Base-by-base conservation (phyloP, 306 rosid genomes). In the Castanospermum australe region DNA sequence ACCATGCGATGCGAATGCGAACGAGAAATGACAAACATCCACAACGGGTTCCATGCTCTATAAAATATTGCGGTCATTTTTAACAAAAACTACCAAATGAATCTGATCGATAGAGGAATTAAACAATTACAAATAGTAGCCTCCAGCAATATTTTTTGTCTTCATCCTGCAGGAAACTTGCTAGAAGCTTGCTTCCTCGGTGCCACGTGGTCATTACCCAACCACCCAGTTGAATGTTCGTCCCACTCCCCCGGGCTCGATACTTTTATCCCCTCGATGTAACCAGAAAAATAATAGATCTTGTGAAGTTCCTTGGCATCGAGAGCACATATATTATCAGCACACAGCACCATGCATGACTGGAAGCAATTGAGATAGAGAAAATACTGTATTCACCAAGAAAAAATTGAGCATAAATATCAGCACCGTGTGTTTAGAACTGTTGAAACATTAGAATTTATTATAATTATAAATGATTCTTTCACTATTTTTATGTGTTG, bases 201-300 rank as follows among this genome's bases (percentile, higher is more conserved):
- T 55, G 18, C 8, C 2, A 35, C 4, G 2, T 0, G 6, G 61
- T 22, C 9, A 5, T 71, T 52, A 33, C 12, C 54, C 66, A 73
- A 73, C 75, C 20, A 70, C 45, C 17, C 28, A 5, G 11, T 70
- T 68, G 62, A 70, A 69, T 70, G 30, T 17, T 69, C n/a, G n/a
- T n/a, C 41, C 30, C 5, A 28, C 13, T 21, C 54, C 10, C 45
- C 14, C 12, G 13, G 14, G 45, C 3, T 28, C 3, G 32, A 45
- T 45, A 17, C 51, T 13, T n/a, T 45, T n/a, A n/a, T n/a, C n/a
- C n/a, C n/a, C n/a, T 45, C 51, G 6, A 45, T 42, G 47, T 44
- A 44, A 13, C 50, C 50, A 44, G n/a, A 13, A 44, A 44, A 45
- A 13, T 44, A 12, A 47, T n/a, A 11, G 15, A 47, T 47, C 52